Evolutionary conservation across 345 rosid species (phyloP).

Genomic region (Eucalyptus guilfoylei): DNA sequence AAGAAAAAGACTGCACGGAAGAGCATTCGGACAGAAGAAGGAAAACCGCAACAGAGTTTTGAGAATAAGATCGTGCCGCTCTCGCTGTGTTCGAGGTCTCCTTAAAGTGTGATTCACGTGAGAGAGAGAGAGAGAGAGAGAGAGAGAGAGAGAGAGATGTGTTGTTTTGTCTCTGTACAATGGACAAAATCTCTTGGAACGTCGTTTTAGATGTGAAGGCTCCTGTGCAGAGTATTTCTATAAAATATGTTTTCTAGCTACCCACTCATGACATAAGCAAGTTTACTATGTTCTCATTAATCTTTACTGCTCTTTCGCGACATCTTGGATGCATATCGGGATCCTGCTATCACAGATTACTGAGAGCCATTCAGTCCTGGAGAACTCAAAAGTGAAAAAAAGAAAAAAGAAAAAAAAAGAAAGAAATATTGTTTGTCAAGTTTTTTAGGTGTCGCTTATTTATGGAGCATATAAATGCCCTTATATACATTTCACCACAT

Average conservation of each 20-base stretch:
- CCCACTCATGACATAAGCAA: background rate
- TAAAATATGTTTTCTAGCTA: background rate
- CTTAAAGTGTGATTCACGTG: background rate
- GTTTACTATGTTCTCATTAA: background rate
- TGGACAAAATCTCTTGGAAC: background rate
- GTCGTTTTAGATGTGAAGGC: background rate
- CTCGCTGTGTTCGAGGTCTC: background rate
- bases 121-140: background rate
- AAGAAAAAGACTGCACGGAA: conserved; percentile 11
- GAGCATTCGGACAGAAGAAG: background rate
- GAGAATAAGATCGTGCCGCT: background rate
- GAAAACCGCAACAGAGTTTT: background rate
- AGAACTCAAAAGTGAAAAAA: background rate
- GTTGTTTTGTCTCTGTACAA: background rate
- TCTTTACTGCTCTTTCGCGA: background rate
- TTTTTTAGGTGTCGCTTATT: background rate
- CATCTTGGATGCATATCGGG: background rate
- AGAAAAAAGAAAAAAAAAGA: background rate
- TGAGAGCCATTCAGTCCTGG: background rate
- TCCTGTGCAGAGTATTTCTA: background rate
- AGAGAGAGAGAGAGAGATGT: background rate
- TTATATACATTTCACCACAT: background rate
- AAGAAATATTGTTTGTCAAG: background rate
- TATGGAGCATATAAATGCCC: background rate
- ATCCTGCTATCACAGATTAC: background rate